A percentile compares a stretch with the other conserved stretches of the same genome.
Evolutionary conservation across 192 early-diverging fungal genomes (phyloP).

Genomic region (Gaertneriomyces semiglobifer): DNA sequence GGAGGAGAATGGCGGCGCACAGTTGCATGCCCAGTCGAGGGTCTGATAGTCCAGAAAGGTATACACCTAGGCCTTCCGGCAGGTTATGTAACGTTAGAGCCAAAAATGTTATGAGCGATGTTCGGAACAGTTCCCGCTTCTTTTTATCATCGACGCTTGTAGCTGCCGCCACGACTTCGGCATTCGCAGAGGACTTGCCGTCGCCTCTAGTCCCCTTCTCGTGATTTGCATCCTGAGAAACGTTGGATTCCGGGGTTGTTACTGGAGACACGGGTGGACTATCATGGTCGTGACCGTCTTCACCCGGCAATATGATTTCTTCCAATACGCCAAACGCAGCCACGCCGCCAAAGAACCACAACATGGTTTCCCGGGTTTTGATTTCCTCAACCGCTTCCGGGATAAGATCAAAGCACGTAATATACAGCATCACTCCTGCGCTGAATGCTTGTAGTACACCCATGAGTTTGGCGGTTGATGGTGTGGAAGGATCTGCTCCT

Average conservation of each 20-base stretch:
- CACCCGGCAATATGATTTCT: conserved; percentile 33
- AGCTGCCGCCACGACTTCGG: background rate
- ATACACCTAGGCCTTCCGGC: conserved; percentile 52
- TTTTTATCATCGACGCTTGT: conserved; percentile 28
- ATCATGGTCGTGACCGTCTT: conserved; percentile 34
- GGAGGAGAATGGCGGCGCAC: conserved; percentile 48
- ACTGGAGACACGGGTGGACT: background rate
- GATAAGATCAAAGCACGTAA: conserved; percentile 54
- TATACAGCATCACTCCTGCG: conserved; percentile 51
- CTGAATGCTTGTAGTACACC: conserved; percentile 47
- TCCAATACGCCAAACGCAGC: conserved; percentile 42
- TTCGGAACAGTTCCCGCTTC: conserved; percentile 37
- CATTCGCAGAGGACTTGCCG: background rate
- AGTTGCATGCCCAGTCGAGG: conserved; percentile 44
- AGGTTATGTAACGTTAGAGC: conserved; percentile 51
- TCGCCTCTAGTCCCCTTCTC: background rate
- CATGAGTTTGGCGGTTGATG: conserved; percentile 40
- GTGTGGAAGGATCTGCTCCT: conserved; percentile 31
- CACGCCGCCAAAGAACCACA: conserved; percentile 53
- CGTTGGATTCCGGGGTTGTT: too few species aligned
- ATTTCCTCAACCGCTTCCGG: conserved; percentile 45
- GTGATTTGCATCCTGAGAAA: background rate
- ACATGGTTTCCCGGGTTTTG: conserved; percentile 39
- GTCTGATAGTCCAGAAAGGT: conserved; percentile 45
- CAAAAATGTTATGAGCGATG: conserved; percentile 48